These are phyloP conservation scores for Tulasnella calospora DNA, from an alignment of 768 basidiomycete genomes.

Conservation along the genomic window DNA sequence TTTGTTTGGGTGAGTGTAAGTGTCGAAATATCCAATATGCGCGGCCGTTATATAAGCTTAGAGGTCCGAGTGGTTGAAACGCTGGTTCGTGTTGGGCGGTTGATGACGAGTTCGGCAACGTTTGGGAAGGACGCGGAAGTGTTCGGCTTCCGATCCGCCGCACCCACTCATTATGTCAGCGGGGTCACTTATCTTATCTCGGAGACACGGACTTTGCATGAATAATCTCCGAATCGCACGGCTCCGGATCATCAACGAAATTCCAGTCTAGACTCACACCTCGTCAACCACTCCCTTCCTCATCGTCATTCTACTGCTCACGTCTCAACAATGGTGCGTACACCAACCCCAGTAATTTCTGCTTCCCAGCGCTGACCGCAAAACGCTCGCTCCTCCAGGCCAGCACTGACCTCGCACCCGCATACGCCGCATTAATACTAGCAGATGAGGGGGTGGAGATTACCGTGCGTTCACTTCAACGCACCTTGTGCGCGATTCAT, in stretches of 20 bases:
- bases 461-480: constrained; percentile 60
- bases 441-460: constrained; percentile 97
- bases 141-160: not conserved
- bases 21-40: not conserved
- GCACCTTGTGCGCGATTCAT: not conserved
- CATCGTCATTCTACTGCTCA: not conserved
- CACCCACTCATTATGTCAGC: not conserved
- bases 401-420: constrained; percentile 77
- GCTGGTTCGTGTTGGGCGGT: not conserved
- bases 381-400: constrained; percentile 37
- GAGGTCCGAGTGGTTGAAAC: not conserved
- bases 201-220: not conserved
- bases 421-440: constrained; percentile 97
- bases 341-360: not conserved
- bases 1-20: not conserved
- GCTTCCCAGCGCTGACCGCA: not conserved
- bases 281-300: not conserved
- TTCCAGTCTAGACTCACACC: not conserved
- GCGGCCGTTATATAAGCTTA: not conserved
- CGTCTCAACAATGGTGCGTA: not conserved
- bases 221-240: not conserved
- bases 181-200: not conserved
- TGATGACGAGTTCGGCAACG: constrained; percentile 1
- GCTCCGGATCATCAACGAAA: not conserved
- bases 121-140: not conserved